These are phyloP conservation scores for Trifolium pratense DNA, from an alignment of 306 rosid genomes.

Conservation along the genomic window DNA sequence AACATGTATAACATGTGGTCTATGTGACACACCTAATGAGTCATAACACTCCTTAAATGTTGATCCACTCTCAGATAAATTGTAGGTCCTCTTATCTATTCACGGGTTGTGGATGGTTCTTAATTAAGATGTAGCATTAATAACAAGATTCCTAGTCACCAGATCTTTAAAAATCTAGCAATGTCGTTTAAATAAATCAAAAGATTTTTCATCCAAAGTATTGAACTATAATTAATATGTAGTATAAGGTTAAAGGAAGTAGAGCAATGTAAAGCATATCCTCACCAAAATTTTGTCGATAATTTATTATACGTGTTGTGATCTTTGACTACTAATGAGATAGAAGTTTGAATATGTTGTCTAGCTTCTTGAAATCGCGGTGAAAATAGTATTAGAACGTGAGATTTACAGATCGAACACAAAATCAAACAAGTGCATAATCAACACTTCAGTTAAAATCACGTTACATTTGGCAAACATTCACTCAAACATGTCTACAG, in stretches of 20 bases:
- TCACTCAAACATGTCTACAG: too few species aligned
- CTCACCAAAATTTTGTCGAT: background rate
- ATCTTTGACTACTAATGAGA: too few species aligned
- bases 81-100: background rate
- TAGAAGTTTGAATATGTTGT: too few species aligned
- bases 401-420: too few species aligned
- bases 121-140: conserved; percentile 26
- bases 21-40: conserved; percentile 26
- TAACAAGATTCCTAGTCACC: background rate
- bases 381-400: too few species aligned
- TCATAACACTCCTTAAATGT: conserved; percentile 37
- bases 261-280: background rate
- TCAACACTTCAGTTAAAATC: too few species aligned
- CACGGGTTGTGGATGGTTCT: conserved; percentile 41
- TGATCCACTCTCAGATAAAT: conserved; percentile 16
- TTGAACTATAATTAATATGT: background rate
- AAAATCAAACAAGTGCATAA: too few species aligned
- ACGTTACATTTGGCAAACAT: too few species aligned
- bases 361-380: too few species aligned
- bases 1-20: conserved; percentile 9
- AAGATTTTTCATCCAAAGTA: background rate
- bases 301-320: too few species aligned
- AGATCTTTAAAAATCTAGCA: conserved; percentile 13
- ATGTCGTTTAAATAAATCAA: background rate
- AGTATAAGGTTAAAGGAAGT: background rate